Conservation (phyloP, 1,284 basidiomycete species). For the Austropuccinia psidii region DNA sequence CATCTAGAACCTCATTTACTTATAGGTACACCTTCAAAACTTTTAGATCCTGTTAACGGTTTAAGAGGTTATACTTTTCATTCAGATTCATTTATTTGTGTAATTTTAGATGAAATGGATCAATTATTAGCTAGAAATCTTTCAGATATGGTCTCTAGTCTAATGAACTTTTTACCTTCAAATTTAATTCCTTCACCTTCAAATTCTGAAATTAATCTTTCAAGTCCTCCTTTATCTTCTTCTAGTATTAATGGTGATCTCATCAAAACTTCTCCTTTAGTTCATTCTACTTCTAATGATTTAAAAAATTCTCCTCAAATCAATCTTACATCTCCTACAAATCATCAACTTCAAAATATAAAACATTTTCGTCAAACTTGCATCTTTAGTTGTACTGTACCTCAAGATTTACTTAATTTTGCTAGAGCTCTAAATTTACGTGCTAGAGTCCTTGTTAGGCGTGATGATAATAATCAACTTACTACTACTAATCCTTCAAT, state of each 20-base stretch:
- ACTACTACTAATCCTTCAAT: neutral
- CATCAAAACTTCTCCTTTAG: neutral
- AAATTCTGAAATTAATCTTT: neutral
- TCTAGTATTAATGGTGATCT: slow-evolving; percentile 49
- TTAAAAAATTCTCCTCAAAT: neutral
- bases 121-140: slow-evolving; percentile 93
- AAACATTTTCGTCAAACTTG: slow-evolving; percentile 95
- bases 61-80: slow-evolving; percentile 46
- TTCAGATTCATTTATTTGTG: slow-evolving; percentile 6
- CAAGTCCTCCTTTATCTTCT: slow-evolving; percentile 52
- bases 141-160: slow-evolving; percentile 85
- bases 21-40: slow-evolving; percentile 91
- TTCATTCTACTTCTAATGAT: neutral
- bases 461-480: slow-evolving; percentile 14
- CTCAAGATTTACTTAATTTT: slow-evolving; percentile 85
- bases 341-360: too few relatives aligned
- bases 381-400: slow-evolving; percentile 88
- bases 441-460: slow-evolving; percentile 16
- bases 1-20: slow-evolving; percentile 75
- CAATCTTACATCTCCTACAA: neutral
- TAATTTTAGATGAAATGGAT: slow-evolving; percentile 80
- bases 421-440: slow-evolving; percentile 16
- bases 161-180: slow-evolving; percentile 78
- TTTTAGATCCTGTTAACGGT: slow-evolving; percentile 79
- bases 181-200: slow-evolving; percentile 49